Conservation (phyloP, 768 basidiomycete genomes). For the Leccinum obscurum region DNA sequence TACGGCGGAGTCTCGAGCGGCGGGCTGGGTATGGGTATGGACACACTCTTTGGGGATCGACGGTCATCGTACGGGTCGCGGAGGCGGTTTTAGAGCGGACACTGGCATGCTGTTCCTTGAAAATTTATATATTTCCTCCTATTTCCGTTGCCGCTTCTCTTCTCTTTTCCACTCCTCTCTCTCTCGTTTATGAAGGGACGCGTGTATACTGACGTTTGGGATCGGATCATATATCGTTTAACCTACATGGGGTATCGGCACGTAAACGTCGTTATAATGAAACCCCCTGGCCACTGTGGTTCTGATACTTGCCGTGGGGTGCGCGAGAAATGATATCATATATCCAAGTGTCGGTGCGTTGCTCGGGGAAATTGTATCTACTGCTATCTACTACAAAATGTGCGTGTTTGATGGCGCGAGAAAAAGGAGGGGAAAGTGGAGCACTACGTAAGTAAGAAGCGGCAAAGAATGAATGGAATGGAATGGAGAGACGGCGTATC, state of each 20-base stretch:
- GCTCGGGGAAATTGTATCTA: constrained; percentile 34
- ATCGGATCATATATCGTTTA: not conserved
- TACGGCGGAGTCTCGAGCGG: constrained; percentile 24
- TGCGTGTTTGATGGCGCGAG: constrained; percentile 9
- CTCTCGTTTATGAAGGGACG: not conserved
- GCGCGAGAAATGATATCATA: not conserved
- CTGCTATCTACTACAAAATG: constrained; percentile 39
- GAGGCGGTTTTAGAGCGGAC: constrained; percentile 26
- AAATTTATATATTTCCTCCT: not conserved
- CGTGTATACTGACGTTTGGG: not conserved
- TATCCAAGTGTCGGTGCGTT: constrained; percentile 27
- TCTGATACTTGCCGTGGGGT: not conserved
- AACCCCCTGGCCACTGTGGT: not conserved
- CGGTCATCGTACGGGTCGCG: constrained; percentile 24
- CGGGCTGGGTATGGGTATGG: constrained; percentile 16
- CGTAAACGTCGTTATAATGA: not conserved
- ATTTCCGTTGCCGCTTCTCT: not conserved
- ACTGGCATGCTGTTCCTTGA: not conserved
- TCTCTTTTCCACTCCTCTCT: not conserved
- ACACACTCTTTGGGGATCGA: constrained; percentile 16
- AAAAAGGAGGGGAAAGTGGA: not conserved
- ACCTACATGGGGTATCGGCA: not conserved
- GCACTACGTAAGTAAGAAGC: not conserved
- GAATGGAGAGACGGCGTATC: not conserved
- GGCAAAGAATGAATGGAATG: not conserved